Conservation (phyloP, 73 alveolate species). For the Durusdinium trenchii region DNA sequence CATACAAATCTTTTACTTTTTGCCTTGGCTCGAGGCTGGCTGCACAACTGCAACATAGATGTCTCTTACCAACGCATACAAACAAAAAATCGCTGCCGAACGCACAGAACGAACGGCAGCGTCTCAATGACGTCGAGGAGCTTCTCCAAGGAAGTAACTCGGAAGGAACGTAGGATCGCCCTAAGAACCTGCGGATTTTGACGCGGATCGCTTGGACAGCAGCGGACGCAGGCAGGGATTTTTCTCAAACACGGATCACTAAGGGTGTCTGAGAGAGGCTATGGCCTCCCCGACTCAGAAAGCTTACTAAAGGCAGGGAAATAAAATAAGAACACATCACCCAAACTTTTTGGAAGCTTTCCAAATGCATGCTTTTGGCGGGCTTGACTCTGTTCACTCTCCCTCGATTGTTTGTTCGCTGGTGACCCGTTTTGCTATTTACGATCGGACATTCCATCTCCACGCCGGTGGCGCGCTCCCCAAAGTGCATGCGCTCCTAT, state of each 20-base stretch:
- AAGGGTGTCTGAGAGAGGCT: not conserved
- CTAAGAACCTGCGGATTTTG: conserved; percentile 21
- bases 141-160: conserved; percentile 56
- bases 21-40: no score
- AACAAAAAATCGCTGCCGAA: not conserved
- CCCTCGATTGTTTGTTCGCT: no score
- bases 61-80: not conserved
- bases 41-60: no score
- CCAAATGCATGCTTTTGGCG: no score
- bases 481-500: not conserved
- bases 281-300: not conserved
- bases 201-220: not conserved
- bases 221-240: not conserved
- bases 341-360: not conserved
- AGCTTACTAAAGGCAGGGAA: not conserved
- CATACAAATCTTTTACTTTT: no score
- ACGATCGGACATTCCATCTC: not conserved
- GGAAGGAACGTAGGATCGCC: conserved; percentile 66
- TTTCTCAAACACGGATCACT: not conserved
- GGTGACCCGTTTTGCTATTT: not conserved
- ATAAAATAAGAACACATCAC: not conserved
- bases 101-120: not conserved
- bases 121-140: not conserved
- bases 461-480: not conserved
- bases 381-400: no score